A percentile compares a stretch with the other conserved stretches of the same genome.
Conservation (phyloP, 768 basidiomycete genomes). For the Fibroporia radiculosa region DNA sequence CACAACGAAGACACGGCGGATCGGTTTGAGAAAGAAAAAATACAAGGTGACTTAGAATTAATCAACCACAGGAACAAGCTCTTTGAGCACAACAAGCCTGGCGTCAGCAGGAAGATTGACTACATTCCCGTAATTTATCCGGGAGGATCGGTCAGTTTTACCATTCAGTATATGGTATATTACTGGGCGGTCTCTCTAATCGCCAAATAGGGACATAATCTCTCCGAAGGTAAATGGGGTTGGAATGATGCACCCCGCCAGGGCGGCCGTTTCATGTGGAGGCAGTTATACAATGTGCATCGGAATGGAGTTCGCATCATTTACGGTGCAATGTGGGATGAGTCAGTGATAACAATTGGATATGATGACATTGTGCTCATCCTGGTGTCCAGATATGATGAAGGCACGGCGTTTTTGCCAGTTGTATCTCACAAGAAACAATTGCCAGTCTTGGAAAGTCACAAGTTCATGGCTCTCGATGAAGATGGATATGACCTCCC, state of each 20-base stretch:
- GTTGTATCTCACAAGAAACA: slow-evolving; percentile 48
- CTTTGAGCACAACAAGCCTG: slow-evolving; percentile 12
- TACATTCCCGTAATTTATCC: slow-evolving; percentile 83
- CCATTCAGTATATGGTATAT: neutral
- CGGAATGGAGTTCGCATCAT: slow-evolving; percentile 54
- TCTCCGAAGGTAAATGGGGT: slow-evolving; percentile 62
- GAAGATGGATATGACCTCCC: slow-evolving; percentile 73
- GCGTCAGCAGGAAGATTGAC: slow-evolving; percentile 45
- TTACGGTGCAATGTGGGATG: slow-evolving; percentile 88
- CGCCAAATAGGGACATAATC: slow-evolving; percentile 51
- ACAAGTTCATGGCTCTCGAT: slow-evolving; percentile 64
- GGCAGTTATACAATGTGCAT: slow-evolving; percentile 65
- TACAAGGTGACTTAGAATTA: slow-evolving; percentile 56
- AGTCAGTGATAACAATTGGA: slow-evolving; percentile 33
- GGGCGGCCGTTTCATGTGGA: slow-evolving; percentile 75
- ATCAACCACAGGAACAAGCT: slow-evolving; percentile 43
- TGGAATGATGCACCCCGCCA: slow-evolving; percentile 66
- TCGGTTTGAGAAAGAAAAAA: slow-evolving; percentile 49
- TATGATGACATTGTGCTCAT: neutral
- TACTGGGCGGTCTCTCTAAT: too few relatives aligned
- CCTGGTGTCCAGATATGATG: slow-evolving; percentile 54
- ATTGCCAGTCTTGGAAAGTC: slow-evolving; percentile 53
- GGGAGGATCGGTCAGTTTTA: slow-evolving; percentile 63
- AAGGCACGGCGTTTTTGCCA: slow-evolving; percentile 80
- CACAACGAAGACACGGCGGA: slow-evolving; percentile 54